Evolutionary conservation across 176 grass and related monocot genomes (phyloP).

Genomic region (Lolium multiflorum): DNA sequence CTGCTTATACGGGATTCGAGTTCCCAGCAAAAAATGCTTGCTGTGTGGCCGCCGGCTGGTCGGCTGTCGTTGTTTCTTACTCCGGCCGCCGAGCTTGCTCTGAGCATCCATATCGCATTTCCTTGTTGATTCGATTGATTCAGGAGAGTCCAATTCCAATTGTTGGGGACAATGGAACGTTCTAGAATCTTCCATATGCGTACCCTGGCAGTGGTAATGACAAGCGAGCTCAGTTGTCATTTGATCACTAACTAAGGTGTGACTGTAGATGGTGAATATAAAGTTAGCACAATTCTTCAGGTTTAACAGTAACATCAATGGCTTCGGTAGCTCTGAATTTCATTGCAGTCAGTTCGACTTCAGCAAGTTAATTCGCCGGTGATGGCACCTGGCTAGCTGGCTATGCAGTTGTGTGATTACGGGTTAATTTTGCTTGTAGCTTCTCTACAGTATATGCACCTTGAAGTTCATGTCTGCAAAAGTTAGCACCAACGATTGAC

Average conservation of each 20-base stretch:
- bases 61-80: background rate
- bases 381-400: background rate
- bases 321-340: background rate
- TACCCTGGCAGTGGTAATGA: no score
- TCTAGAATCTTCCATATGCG: no score
- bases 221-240: no score
- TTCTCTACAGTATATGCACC: background rate
- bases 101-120: background rate
- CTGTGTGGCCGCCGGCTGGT: background rate
- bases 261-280: background rate
- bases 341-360: background rate
- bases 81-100: background rate
- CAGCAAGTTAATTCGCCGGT: background rate
- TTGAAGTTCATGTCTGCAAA: background rate
- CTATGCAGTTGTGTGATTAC: background rate
- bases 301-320: no score
- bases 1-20: background rate
- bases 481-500: background rate
- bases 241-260: background rate
- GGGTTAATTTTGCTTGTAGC: background rate
- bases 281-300: no score
- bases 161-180: no score
- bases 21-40: background rate
- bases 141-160: background rate
- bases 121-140: background rate